phyloP scores from a whole-genome alignment of 1,284 basidiomycete species.

The Volvariella surrecta region DNA sequence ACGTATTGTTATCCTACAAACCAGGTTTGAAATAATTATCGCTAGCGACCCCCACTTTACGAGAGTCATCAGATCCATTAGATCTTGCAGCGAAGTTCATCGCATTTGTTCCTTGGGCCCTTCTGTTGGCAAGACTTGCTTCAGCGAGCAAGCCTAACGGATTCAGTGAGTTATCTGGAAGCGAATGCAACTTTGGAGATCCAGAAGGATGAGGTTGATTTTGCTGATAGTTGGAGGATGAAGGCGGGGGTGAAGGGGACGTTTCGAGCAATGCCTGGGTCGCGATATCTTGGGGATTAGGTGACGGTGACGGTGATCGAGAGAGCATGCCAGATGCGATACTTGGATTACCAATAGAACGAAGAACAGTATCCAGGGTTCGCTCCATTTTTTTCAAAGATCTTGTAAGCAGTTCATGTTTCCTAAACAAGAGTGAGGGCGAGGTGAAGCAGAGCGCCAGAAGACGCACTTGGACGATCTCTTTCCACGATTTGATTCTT shows the following conservation, averaged over 20 bases:
- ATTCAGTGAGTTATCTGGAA: conserved; percentile 88
- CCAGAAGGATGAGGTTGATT: conserved; percentile 27
- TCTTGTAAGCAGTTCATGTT: conserved; percentile 81
- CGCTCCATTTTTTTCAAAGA: conserved; percentile 92
- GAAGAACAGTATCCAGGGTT: conserved; percentile 82
- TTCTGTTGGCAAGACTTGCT: conserved; percentile 81
- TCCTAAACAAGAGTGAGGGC: conserved; percentile 34
- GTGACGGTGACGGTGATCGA: conserved; percentile 67
- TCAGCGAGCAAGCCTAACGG: conserved; percentile 88
- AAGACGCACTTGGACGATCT: conserved; percentile 72
- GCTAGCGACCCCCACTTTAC: conserved; percentile 76
- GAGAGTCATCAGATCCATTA: conserved; percentile 24
- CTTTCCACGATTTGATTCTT: conserved; percentile 91
- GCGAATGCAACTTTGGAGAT: conserved; percentile 76
- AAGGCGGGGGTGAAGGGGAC: conserved; percentile 46
- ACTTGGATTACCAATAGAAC: conserved; percentile 75
- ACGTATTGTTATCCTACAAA: conserved; percentile 20
- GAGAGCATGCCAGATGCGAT: conserved; percentile 73
- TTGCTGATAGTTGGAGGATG: conserved; percentile 20
- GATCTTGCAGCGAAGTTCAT: conserved; percentile 29
- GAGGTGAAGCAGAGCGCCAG: conserved; percentile 4
- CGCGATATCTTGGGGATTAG: conserved; percentile 31
- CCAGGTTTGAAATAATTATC: conserved; percentile 94
- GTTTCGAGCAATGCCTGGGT: conserved; percentile 52
- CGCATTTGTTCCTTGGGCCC: conserved; percentile 36